Base-by-base conservation (phyloP, 768 basidiomycete genomes). In the Thelephora ganbajun region DNA sequence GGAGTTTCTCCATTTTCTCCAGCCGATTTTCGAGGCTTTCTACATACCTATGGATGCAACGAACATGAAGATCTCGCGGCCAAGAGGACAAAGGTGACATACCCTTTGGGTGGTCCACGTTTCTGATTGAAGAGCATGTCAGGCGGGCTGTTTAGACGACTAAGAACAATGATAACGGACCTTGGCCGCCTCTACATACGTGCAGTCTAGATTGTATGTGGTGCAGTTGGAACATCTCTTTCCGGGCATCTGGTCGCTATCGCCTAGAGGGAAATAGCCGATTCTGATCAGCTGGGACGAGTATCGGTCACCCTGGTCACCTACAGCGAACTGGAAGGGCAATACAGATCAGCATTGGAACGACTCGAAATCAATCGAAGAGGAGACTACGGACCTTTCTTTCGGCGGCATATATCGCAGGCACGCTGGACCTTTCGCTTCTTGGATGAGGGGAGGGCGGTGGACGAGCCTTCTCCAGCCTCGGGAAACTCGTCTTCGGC, bases 371-470 rank as follows among this genome's bases (percentile, higher is more conserved):
- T 35, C 12, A 44, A 35, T 18, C 41, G 16, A 45, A 41, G 48
- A 20, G 18, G n/a, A 49, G 59, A 6, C 4, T 7, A 63, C 75
- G 52, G 49, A 81, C 85, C 79, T 66, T 92, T 92, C 70, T 89
- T 90, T 49, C 84, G 69, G 34, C 88, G 69, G 58, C 88, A 91
- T 0, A 79, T 73, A 57, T 90, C 87, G 58, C 88, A 91, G 6
- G 86, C 86, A 23, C 86, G 65, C 61, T 85, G 82, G 26, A 87
- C 72, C 51, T 77, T 70, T 35, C 84, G 65, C 59, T 83, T 85
- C 69, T 88, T 87, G 16, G 62, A 61, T 16, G 64, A 66, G 3
- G 66, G 69, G 4, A 56, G 2, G 45, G 50, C 14, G 43, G 57
- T 54, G 11, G 57, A 53, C 35, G 55, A 46, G 41, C 51, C 54